A percentile compares a stretch with the other conserved stretches of the same genome.
Conservation (phyloP, 257 asterid species). For the Fraxinus pennsylvanica region DNA sequence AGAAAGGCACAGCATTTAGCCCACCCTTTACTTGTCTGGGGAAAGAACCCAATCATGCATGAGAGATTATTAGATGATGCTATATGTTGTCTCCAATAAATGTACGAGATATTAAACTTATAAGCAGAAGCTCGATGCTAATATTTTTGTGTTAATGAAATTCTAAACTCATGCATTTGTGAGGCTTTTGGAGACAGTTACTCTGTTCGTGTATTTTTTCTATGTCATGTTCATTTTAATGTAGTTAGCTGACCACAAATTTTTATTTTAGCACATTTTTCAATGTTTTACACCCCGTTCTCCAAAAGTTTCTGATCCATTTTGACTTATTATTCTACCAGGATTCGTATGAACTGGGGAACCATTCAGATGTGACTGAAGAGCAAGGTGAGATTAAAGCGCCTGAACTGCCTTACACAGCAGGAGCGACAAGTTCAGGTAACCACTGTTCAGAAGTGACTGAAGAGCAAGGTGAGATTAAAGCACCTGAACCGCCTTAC, state of each 20-base stretch:
- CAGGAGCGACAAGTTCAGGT: too few species aligned
- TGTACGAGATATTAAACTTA: background rate
- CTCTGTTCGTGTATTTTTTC: background rate
- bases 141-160: background rate
- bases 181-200: background rate
- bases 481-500: too few species aligned
- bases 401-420: too few species aligned
- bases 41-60: background rate
- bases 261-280: background rate
- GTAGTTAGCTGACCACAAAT: background rate
- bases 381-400: too few species aligned
- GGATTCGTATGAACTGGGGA: slow-evolving; percentile 79
- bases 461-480: too few species aligned
- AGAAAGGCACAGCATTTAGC: background rate
- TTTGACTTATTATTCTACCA: slow-evolving; percentile 29
- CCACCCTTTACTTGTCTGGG: background rate
- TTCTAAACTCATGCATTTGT: background rate
- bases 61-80: background rate
- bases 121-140: background rate
- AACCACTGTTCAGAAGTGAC: too few species aligned
- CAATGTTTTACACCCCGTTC: background rate
- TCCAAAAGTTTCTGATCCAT: background rate
- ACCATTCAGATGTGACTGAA: slow-evolving; percentile 40
- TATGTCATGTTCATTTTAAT: background rate
- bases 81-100: too few species aligned